Conservation (phyloP, 2,329 filamentous ascomycete species). For the Penicillium polonicum region DNA sequence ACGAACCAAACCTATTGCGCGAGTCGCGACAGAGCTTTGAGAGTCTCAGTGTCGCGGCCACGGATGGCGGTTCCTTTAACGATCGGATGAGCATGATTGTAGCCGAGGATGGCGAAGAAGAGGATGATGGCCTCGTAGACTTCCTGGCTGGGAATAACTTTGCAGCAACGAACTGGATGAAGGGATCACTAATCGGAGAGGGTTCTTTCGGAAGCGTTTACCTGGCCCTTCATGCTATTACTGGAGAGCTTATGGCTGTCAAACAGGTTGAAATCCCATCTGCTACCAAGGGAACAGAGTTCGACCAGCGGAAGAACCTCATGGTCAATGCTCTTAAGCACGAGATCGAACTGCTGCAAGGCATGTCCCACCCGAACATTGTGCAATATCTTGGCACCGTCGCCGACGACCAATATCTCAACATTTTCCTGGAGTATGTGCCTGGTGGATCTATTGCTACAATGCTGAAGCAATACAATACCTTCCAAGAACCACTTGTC, state of each 20-base stretch:
- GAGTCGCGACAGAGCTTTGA: conserved; percentile 78
- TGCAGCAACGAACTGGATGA: conserved; percentile 99
- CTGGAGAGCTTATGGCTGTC: conserved; percentile 94
- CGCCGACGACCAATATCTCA: conserved; percentile 84
- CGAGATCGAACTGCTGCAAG: conserved; percentile 89
- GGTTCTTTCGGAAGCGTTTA: conserved; percentile 97
- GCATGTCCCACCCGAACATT: conserved; percentile 93
- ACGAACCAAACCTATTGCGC: conserved; percentile 73
- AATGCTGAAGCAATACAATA: conserved; percentile 98
- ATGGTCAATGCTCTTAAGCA: conserved; percentile 98
- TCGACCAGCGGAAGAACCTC: conserved; percentile 88
- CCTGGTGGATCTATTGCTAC: conserved; percentile 95
- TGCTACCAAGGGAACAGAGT: conserved; percentile 71
- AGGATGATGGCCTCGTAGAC: conserved; percentile 59
- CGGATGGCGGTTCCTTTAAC: conserved; percentile 70
- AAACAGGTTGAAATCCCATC: conserved; percentile 95
- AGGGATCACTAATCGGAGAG: conserved; percentile 93
- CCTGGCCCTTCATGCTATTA: conserved; percentile 90
- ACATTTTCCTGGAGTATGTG: conserved; percentile 99
- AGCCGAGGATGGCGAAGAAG: conserved; percentile 86
- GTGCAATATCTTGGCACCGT: conserved; percentile 97
- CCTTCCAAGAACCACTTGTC: conserved; percentile 86
- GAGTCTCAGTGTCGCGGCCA: conserved; percentile 64
- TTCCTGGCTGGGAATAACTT: conserved; percentile 92
- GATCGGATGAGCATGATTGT: conserved; percentile 81